Base-by-base conservation (phyloP, 352 stramenopile species). In the Globisporangium irregulare region DNA sequence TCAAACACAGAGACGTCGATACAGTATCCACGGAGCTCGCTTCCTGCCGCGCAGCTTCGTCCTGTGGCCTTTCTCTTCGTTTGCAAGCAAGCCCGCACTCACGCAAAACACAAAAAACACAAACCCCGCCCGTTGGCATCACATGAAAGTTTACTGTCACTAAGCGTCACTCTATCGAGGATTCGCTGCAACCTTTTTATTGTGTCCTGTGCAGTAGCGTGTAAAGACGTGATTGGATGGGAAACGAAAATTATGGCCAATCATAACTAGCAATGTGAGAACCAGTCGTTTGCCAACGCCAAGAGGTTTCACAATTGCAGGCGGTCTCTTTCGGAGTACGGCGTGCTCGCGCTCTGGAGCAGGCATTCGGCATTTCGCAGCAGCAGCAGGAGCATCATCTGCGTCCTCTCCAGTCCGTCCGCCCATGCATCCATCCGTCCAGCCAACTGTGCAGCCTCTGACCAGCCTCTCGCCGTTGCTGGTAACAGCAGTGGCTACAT, bases 301-400 rank as follows among this genome's bases (percentile, higher is more conserved):
- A 10, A 51, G 36, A 12, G 32, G 25, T 68, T 55, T 65, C 41
- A 6, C 18, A 46, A 43, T 43, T 46, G 14, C 24, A 24, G 46
- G 2, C 27, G 55, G 7, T 24, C 18, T 29, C 54, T 60, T 57
- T 18, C 7, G 1, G 10, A 2, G 1, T 6, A 15, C 6, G 9
- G 27, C 15, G 7, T 18, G 3, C 50, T 41, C 34, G 18, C 9
- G 18, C 25, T 53, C n/a, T 25, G 20, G 4, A 66, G 41, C 22
- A 50, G 46, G 25, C 64, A 64, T 64, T 69, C 64, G 56, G 25
- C 55, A 57, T 64, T 62, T 62, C 55, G 38, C 64, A 59, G 60
- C 46, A 65, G 41, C 41, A 46, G 24, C 56, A 62, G 56, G 20
- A 50, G 56, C n/a, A 56, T 43, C 41, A 29, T 32, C 38, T 20